Conservation (phyloP, 106 monocot species). For the Amphibolis antarctica region DNA sequence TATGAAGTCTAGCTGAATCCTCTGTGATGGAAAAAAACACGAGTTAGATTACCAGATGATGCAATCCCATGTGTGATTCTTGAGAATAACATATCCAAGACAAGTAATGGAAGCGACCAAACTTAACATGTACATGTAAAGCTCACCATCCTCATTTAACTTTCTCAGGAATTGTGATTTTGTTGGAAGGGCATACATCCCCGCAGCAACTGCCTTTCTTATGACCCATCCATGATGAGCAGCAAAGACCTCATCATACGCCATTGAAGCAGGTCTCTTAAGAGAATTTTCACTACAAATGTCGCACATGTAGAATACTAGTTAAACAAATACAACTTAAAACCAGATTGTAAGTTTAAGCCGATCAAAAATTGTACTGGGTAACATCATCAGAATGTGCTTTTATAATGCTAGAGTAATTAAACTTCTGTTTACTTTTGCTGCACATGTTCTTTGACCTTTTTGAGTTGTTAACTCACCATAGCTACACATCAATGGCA, state of each 20-base stretch:
- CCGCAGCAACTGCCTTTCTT: constrained; percentile 66
- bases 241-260: constrained; percentile 74
- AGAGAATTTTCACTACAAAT: constrained; percentile 65
- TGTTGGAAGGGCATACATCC: constrained; percentile 69
- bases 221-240: constrained; percentile 88
- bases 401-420: too few relatives aligned
- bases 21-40: constrained; percentile 29
- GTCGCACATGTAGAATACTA: too few relatives aligned
- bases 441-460: too few relatives aligned
- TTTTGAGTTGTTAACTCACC: too few relatives aligned
- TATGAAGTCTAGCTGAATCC: constrained; percentile 53
- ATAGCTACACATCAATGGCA: too few relatives aligned
- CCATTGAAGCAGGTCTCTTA: constrained; percentile 55
- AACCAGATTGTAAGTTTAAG: too few relatives aligned
- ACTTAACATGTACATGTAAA: not conserved
- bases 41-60: not conserved
- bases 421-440: too few relatives aligned
- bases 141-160: constrained; percentile 79
- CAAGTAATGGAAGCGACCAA: not conserved
- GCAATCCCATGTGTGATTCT: too few relatives aligned
- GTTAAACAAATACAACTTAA: too few relatives aligned
- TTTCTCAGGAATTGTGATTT: constrained; percentile 69
- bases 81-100: too few relatives aligned
- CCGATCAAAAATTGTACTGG: too few relatives aligned
- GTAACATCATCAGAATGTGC: too few relatives aligned